Percentiles rank a stretch among this genome's conserved stretches.
Conservation (phyloP, 495 filamentous ascomycete species). For the Zalerion maritima region DNA sequence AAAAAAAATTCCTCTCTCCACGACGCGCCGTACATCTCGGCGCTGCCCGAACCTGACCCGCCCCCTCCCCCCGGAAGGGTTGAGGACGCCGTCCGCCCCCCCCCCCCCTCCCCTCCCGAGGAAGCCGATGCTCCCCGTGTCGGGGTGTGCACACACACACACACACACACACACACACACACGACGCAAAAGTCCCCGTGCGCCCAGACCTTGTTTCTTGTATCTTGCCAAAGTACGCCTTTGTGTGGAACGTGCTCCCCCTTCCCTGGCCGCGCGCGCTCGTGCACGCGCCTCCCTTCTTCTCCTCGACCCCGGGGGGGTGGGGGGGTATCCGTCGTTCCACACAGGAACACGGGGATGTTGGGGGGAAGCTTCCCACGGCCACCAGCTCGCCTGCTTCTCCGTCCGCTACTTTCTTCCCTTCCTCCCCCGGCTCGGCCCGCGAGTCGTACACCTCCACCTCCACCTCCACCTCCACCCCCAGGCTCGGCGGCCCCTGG, state of each 20-base stretch:
- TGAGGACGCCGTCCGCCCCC: constrained; percentile 86
- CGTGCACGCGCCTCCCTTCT: too few relatives aligned
- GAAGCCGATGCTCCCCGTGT: constrained; percentile 49
- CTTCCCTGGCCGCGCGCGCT: too few relatives aligned
- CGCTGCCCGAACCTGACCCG: constrained; percentile 83
- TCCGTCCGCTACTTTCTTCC: constrained; percentile 40
- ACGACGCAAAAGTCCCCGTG: constrained; percentile 66
- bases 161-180: too few relatives aligned
- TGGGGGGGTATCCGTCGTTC: constrained; percentile 35
- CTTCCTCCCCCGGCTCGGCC: constrained; percentile 37
- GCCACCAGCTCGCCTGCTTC: constrained; percentile 61
- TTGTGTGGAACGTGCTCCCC: too few relatives aligned
- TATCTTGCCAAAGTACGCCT: constrained; percentile 62
- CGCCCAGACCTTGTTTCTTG: constrained; percentile 61
- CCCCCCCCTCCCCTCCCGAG: too few relatives aligned
- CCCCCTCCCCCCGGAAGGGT: constrained; percentile 71
- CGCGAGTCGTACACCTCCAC: constrained; percentile 56
- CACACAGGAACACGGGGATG: constrained; percentile 59
- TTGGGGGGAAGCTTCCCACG: constrained; percentile 54
- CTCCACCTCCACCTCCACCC: too few relatives aligned
- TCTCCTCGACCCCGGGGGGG: constrained; percentile 33
- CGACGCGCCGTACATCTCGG: constrained; percentile 64
- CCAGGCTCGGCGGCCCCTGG: constrained; percentile 47
- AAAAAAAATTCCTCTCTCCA: constrained; percentile 57
- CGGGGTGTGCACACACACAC: too few relatives aligned